Evolutionary conservation across 768 basidiomycete genomes (phyloP), one percentile per base, ranked within the genome.

Genomic region (Boletus sp.): DNA sequence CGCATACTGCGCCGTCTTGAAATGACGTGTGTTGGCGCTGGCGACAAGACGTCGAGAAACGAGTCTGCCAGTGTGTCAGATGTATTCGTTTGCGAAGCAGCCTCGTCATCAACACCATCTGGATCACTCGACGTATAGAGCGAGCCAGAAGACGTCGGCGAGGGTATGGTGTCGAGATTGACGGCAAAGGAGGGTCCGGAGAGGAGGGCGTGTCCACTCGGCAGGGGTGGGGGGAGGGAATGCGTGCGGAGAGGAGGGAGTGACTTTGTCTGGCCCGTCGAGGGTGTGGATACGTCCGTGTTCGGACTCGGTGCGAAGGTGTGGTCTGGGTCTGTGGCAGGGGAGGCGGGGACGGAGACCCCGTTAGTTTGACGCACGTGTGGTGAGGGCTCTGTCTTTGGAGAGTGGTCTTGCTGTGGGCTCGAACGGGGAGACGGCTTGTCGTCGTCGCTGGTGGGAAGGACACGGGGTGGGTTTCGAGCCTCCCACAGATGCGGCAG

Each of bases 21-120:
- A 1, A 61, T 23, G 34, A 35, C 53, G 2, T 51, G 54, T 0
- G 54, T 8, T 4, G 64, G 59, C 1, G 50, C 2, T 23, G 66
- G 67, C 1, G 66, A 69, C 14, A 69, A 17, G 42, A 69, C 8
- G 4, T 66, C 51, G 33, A 51, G 38, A 10, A 64, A 51, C 0
- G 66, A 47, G 29, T 60, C 66, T 4, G 54, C 29, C 17, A 55
- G 56, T 6, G 56, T 19, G 33, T 47, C 44, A n/a, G 62, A 50
- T 0, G 39, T 37, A 0, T 41, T 35, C 3, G 53, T 13, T 10
- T 49, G 53, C 0, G 46, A 47, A 19, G 38, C 37, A 23, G 23
- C n/a, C 10, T 54, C 53, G 5, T 51, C 53, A 2, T 42, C 47
- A 19, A 10, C 1, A 10, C 9, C n/a, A 14, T 48, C 25, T 37